Evolutionary conservation across 768 basidiomycete genomes (phyloP).

Genomic region (Boletus rex-veris): DNA sequence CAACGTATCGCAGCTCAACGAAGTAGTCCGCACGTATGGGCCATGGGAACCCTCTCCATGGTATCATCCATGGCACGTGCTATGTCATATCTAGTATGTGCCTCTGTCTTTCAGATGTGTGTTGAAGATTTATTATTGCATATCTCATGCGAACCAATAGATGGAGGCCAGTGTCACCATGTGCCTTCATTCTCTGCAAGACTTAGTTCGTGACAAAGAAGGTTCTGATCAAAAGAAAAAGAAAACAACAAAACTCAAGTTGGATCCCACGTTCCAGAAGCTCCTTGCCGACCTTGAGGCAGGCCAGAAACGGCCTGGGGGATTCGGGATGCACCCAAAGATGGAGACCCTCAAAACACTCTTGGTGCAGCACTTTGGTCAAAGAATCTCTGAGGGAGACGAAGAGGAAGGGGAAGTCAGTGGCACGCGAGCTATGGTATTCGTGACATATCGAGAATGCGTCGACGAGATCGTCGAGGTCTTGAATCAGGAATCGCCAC

Average conservation of each 20-base stretch:
- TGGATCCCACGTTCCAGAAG: conserved; percentile 58
- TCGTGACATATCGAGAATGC: conserved; percentile 84
- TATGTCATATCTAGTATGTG: conserved; percentile 81
- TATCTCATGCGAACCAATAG: conserved; percentile 36
- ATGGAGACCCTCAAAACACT: conserved; percentile 79
- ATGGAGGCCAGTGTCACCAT: conserved; percentile 78
- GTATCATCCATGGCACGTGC: conserved; percentile 67
- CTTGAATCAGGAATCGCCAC: conserved; percentile 69
- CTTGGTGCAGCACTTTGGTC: conserved; percentile 71
- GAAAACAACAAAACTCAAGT: conserved; percentile 42
- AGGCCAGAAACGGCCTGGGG: conserved; percentile 42
- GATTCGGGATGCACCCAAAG: conserved; percentile 80
- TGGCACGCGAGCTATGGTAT: conserved; percentile 85
- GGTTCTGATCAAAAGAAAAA: conserved; percentile 32
- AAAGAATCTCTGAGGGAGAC: conserved; percentile 40
- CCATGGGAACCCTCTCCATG: conserved; percentile 47
- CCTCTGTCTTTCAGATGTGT: not conserved
- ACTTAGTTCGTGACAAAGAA: conserved; percentile 42
- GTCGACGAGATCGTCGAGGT: conserved; percentile 88
- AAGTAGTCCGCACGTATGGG: conserved; percentile 41
- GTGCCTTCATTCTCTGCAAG: conserved; percentile 66
- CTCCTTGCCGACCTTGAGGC: conserved; percentile 65
- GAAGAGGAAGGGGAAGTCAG: conserved; percentile 25
- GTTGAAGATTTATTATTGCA: not conserved
- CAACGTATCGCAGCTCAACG: conserved; percentile 37